These are phyloP conservation scores for Pyrenula massariospora DNA, from an alignment of 495 filamentous ascomycete genomes.

Conservation along the genomic window DNA sequence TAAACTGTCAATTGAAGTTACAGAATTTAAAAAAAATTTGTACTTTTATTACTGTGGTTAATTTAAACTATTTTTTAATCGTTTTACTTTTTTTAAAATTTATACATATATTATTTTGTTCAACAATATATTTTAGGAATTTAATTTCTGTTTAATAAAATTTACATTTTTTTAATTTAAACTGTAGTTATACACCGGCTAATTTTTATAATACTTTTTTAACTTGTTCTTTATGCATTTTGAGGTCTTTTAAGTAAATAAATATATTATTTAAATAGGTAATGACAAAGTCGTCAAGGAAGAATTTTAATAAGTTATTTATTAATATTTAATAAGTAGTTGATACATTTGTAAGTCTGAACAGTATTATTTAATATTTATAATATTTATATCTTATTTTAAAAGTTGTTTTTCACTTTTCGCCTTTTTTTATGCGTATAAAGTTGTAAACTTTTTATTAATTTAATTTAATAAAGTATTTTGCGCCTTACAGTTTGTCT, in stretches of 20 bases:
- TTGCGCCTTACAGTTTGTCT: too few species aligned
- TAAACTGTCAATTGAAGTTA: too few species aligned
- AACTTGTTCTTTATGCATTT: too few species aligned
- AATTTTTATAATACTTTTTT: not conserved
- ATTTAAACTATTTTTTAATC: conserved; percentile 3
- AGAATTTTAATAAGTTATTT: not conserved
- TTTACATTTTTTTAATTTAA: conserved; percentile 8
- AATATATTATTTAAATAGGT: conserved; percentile 5
- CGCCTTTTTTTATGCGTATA: too few species aligned
- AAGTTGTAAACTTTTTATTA: too few species aligned
- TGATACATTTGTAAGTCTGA: conserved; percentile 7
- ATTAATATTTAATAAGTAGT: conserved; percentile 5
- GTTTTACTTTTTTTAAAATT: conserved; percentile 1
- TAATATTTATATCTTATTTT: too few species aligned
- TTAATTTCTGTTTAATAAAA: conserved; percentile 4
- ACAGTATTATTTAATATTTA: conserved; percentile 11
- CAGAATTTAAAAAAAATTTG: too few species aligned
- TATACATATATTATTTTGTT: not conserved
- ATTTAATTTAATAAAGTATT: too few species aligned
- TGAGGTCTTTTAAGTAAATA: too few species aligned
- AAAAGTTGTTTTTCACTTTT: too few species aligned
- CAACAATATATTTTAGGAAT: conserved; percentile 5
- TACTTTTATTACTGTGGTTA: too few species aligned
- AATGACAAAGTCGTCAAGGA: conserved; percentile 1
- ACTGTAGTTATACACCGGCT: conserved; percentile 2